phyloP scores from a whole-genome alignment of 2,329 filamentous ascomycete species.

The Cercospora janseana region DNA sequence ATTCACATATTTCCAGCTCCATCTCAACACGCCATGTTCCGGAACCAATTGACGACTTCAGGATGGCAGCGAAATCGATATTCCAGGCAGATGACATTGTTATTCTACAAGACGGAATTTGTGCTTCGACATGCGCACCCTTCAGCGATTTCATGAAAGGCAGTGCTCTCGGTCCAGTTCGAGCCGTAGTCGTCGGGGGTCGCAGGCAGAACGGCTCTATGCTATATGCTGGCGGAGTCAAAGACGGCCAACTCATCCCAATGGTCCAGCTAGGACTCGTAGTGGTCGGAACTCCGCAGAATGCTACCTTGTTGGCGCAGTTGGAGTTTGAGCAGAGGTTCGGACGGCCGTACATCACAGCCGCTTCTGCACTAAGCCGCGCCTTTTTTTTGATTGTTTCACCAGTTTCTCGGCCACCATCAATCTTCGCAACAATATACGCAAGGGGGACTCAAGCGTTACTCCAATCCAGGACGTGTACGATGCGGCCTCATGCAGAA shows the following conservation, averaged over 20 bases:
- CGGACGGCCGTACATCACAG: conserved; percentile 1
- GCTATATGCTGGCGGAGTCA: conserved; percentile 44
- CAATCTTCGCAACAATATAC: conserved; percentile 40
- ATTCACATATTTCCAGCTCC: too few relatives aligned
- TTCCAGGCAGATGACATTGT: conserved; percentile 43
- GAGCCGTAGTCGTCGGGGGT: conserved; percentile 42
- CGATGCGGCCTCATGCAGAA: conserved; percentile 43
- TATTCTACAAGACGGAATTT: conserved; percentile 45
- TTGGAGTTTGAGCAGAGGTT: conserved; percentile 5
- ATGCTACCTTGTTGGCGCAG: conserved; percentile 2
- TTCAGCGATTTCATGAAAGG: conserved; percentile 44
- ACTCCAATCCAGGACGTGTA: conserved; percentile 45
- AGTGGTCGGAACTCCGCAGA: not conserved
- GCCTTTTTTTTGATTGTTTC: too few relatives aligned
- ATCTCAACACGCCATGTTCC: too few relatives aligned
- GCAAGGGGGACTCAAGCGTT: conserved; percentile 28
- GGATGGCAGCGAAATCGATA: too few relatives aligned
- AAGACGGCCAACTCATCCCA: conserved; percentile 39
- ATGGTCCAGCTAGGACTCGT: conserved; percentile 5
- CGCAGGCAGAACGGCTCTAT: conserved; percentile 41
- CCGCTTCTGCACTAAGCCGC: conserved; percentile 12
- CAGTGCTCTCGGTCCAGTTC: conserved; percentile 37
- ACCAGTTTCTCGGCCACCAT: conserved; percentile 32
- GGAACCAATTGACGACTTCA: too few relatives aligned
- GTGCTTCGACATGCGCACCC: conserved; percentile 45